Base-by-base conservation (phyloP, 805 yeast species). In the Cyberlindnera veronae region DNA sequence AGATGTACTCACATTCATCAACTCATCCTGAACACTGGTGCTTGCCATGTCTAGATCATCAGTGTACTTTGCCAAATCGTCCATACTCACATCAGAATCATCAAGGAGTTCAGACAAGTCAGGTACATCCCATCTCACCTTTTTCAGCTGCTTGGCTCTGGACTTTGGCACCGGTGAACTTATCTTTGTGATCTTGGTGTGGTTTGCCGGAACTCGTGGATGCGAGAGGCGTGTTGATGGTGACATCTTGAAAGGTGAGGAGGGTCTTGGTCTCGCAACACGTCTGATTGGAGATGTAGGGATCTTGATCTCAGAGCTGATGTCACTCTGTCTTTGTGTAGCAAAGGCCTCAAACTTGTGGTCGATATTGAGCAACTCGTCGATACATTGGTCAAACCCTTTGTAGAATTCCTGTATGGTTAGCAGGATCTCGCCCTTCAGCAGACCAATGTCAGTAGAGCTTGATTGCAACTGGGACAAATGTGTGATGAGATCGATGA, bases 81-180 rank as follows among this genome's bases (percentile, higher is more conserved):
- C 51, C 57, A 53, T 53, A 19, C 45, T 46, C 6, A 51, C 49
- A 44, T 55, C 61, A 1, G 57, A 49, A 26, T 52, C 39, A 15
- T 41, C 39, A 15, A 22, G 6, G n/a, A 20, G 7, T 4, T 23
- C 36, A 7, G 45, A 38, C 23, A 16, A 27, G 34, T 50, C 51
- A 3, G 69, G 70, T 11, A 65, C 64, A 42, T 67, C 68, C 74
- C 76, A 72, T 45, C 76, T 63, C 2, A 74, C 78, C 42, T 66
- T 71, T 38, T 71, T 71, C 11, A 56, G 33, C 10, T 51, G 49
- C 42, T 60, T 64, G 21, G 37, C 14, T 31, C 36, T 34, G 12
- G 44, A 38, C 10, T 42, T 41, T 3, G 54, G 52, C 3, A 50
- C 30, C 10, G 50, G 49, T 4, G 53, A 37, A 16, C 48, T 28